Conservation (phyloP, 148 eudicot genomes). For the Cornus florida region DNA sequence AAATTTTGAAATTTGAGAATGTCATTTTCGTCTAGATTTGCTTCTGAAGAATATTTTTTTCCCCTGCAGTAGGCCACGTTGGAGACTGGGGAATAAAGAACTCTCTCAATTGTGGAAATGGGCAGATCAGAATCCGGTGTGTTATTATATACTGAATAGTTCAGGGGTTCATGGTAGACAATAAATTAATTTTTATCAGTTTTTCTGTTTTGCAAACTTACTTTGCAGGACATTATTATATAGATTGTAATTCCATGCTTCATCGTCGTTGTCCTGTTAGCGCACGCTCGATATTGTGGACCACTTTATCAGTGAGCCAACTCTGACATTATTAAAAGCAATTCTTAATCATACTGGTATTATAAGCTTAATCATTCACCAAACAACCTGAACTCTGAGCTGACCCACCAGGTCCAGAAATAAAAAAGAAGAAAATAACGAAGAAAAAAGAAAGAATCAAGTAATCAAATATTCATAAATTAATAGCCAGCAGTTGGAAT, state of each 20-base stretch:
- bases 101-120: conserved; percentile 97
- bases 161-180: conserved; percentile 6
- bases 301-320: no score
- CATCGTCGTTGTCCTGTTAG: no score
- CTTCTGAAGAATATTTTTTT: conserved; percentile 8
- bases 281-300: no score
- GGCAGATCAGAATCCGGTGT: conserved; percentile 93
- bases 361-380: background rate
- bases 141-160: conserved; percentile 11
- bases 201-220: background rate
- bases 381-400: background rate
- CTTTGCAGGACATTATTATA: background rate
- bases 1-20: background rate
- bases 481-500: background rate
- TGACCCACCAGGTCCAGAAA: background rate
- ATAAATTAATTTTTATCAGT: background rate
- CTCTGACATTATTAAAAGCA: no score
- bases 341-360: no score
- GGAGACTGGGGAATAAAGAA: conserved; percentile 97
- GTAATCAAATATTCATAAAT: background rate
- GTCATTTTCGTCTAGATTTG: background rate
- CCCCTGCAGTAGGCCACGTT: conserved; percentile 72
- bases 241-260: no score
- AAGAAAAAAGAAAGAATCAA: background rate
- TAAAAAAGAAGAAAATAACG: background rate